Evolutionary conservation across 176 grass and related monocot species (phyloP).

Genomic region (Lolium rigidum): DNA sequence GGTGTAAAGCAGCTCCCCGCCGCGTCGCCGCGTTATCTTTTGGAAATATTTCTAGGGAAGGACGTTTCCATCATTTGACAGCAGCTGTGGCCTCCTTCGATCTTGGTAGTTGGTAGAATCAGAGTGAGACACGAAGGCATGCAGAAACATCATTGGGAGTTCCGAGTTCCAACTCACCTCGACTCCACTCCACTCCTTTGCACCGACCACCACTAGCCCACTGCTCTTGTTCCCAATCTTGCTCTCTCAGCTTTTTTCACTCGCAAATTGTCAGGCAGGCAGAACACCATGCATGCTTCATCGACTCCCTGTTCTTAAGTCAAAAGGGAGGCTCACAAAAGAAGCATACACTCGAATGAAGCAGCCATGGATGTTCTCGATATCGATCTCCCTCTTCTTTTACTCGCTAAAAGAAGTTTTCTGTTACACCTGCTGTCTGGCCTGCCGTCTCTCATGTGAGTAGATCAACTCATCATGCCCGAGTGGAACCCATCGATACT

Average conservation of each 20-base stretch:
- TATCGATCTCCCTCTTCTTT: neutral
- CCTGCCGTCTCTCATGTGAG: neutral
- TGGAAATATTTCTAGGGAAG: too few relatives aligned
- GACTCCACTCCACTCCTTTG: neutral
- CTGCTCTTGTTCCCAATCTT: constrained; percentile 5
- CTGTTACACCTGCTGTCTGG: constrained; percentile 17
- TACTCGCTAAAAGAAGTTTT: neutral
- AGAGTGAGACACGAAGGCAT: neutral
- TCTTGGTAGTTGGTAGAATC: neutral
- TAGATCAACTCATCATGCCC: neutral
- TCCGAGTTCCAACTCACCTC: neutral
- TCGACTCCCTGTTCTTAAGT: neutral
- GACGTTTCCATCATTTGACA: too few relatives aligned
- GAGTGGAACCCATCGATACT: neutral
- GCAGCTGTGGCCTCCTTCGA: too few relatives aligned
- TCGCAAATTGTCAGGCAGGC: neutral
- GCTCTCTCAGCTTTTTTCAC: neutral
- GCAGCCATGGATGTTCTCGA: neutral
- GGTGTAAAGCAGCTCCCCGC: too few relatives aligned
- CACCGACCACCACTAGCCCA: constrained; percentile 3
- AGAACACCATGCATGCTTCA: neutral
- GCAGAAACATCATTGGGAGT: neutral
- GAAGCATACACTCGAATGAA: neutral
- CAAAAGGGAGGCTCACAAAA: constrained; percentile 12
- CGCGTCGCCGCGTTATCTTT: too few relatives aligned